Evolutionary conservation across 495 filamentous ascomycete genomes (phyloP), one percentile per base, ranked within the genome.

Genomic region (Venustampulla echinocandica): DNA sequence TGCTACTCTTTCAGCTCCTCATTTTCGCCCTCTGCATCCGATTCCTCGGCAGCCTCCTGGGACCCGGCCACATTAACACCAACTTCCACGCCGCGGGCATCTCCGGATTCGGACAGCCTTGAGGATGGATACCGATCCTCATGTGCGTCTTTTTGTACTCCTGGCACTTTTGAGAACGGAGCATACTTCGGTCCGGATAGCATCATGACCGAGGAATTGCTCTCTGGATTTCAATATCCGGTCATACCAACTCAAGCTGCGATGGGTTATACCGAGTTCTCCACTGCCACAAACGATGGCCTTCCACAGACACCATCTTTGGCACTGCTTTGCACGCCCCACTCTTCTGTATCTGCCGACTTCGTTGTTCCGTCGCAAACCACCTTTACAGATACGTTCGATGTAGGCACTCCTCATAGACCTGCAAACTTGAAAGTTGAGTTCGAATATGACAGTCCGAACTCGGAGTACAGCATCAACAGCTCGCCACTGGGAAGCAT

Each of bases 301-400:
- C 17, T 46, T 4, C 15, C 13, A 30, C 14, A 34, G 7, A 13
- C 42, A 21, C 42, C 42, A 15, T 27, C 35, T 14, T 22, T 45
- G 9, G 35, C 46, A 20, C 17, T 52, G 42, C 1, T 22, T 41
- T n/a, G 35, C 48, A 23, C 13, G 30, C 21, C 7, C 30, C 7
- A 40, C 10, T 44, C 44, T 30, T 30, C 18, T 14, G 10, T 17
- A 2, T 43, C 49, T 10, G 27, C 41, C 19, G 46, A 53, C 18
- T 53, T 50, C 39, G 55, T 58, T 4, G 32, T 45, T 21, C 55
- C 55, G n/a, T 54, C 55, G 0, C 50, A 54, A 28, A 57, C 46
- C 13, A 53, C 46, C 0, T 57, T 53, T n/a, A 23, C 41, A 3
- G 39, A 57, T 17, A 13, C 30, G 6, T 50, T 49, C 21, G 36